Evolutionary conservation across 495 filamentous ascomycete genomes (phyloP), one percentile per base, ranked within the genome.

Genomic region (Cudoniella acicularis): DNA sequence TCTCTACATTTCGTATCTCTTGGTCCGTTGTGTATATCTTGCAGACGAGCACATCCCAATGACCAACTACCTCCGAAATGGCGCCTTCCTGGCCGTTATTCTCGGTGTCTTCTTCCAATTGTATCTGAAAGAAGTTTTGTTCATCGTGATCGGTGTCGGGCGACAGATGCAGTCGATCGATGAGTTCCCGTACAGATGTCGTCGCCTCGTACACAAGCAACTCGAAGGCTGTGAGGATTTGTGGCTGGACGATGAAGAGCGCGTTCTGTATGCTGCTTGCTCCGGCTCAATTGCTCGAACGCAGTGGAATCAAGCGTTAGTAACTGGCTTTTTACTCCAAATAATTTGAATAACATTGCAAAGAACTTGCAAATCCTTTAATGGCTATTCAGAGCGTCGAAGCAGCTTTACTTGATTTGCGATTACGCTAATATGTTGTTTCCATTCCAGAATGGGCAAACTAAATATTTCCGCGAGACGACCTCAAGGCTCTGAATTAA

Each of bases 161-260:
- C 45, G 30, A 3, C 20, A 2, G 2, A 11, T 50, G 16, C 21
- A 56, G 10, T 22, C 23, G n/a, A 56, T 56, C 22, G 13, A 17
- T 17, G 30, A 50, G 9, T 52, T 46, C 27, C 46, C 47, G 23
- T 51, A 45, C 22, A 25, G 6, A n/a, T 56, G 47, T 50, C 30
- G 46, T 40, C n/a, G 46, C n/a, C 13, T 61, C 22, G 27, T 13
- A 3, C 30, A 36, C 25, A 18, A 25, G 1, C 27, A 48, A 1
- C 61, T 76, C 0, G 67, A 69, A 20, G 64, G 61, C 43, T 75
- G 72, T 49, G 71, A 72, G 51, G 70, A 72, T 47, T 52, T 74
- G 61, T 71, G 61, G 63, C 59, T 74, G 10, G 67, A 73, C 45
- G 57, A 68, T 1, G 43, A 62, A 26, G 62, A 45, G 1, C 62